Base-by-base conservation (phyloP, 2,329 filamentous ascomycete species). In the Taxawa tesnikishii region DNA sequence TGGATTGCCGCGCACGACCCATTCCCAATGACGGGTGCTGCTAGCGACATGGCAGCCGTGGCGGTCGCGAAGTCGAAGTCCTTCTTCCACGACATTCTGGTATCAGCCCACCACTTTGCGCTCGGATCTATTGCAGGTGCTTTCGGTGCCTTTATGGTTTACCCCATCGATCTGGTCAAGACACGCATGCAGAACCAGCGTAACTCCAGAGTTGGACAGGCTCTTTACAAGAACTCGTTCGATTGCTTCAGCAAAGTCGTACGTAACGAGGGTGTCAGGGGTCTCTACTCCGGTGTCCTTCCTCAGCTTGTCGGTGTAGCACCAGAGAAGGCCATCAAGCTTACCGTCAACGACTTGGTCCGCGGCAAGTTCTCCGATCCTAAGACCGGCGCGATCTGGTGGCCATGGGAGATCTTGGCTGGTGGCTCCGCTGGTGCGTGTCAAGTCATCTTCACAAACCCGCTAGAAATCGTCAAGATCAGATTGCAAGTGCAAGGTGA, bases 291-390 rank as follows among this genome's bases (percentile, higher is more conserved):
- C 30, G 90, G 90, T 53, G 84, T 98, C 13, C 58, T 94, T 32
- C 90, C 90, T 8, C 90, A 98, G 65, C 71, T 98, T 28, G 83
- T 98, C 41, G 90, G 90, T 57, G 90, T 98, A 28, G 90, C 90
- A n/a, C 90, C 90, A 2, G 90, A 98, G 58, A 98, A 98, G 68
- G 90, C 90, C 46, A 98, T 98, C 65, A 98, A 98, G 67, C 74
- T 98, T 41, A 98, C 90, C 0, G 87, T 98, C 50, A 98, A 98
- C 59, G 90, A 98, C 53, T 62, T 98, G 33, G 84, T 92, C 14
- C 79, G 90, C 50, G 69, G 72, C 6, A 68, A 71, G 43, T 79
- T 87, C 50, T 81, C 78, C 3, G 77, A 84, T 49, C 73, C 75
- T 50, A 72, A 83, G 41, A 75, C 71, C 26, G 79, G 81, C 30